Evolutionary conservation across 495 filamentous ascomycete genomes (phyloP).

Genomic region (Hypomontagnella monticulosa): DNA sequence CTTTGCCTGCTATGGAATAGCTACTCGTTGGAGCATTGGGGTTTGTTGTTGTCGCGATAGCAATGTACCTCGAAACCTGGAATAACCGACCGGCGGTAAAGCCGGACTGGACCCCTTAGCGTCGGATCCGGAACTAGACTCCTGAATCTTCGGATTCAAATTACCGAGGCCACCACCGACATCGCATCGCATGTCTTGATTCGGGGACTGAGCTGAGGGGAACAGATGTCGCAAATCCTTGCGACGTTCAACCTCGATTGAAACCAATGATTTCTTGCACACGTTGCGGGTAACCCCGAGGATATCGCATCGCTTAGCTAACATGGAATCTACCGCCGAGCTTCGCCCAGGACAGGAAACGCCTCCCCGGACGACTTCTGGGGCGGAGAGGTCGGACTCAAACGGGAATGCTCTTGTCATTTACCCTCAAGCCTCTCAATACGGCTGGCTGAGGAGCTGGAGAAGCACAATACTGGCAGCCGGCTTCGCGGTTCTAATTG

Average conservation of each 20-base stretch:
- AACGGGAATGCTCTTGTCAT: conserved; percentile 19
- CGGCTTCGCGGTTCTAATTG: conserved; percentile 28
- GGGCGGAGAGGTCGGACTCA: not conserved
- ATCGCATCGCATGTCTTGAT: conserved; percentile 26
- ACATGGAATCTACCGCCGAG: conserved; percentile 13
- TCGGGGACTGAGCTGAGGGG: not conserved
- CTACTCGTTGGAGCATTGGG: not conserved
- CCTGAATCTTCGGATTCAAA: not conserved
- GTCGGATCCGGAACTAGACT: conserved; percentile 10
- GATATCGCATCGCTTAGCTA: not conserved
- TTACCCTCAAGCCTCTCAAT: conserved; percentile 10
- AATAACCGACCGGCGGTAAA: conserved; percentile 1
- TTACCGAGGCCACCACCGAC: conserved; percentile 20
- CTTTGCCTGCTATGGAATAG: conserved; percentile 5
- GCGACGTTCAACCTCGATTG: not conserved
- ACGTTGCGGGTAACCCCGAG: not conserved
- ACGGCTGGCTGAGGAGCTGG: conserved; percentile 26
- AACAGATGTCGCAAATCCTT: not conserved
- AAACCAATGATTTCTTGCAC: not conserved
- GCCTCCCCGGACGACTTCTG: not conserved
- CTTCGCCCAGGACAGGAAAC: not conserved
- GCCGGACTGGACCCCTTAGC: conserved; percentile 8
- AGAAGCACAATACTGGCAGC: conserved; percentile 20
- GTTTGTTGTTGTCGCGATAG: not conserved
- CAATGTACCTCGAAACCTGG: not conserved